These are phyloP conservation scores for Hymenoscyphus scutula DNA, from an alignment of 2,329 filamentous ascomycete species.

Conservation along the genomic window DNA sequence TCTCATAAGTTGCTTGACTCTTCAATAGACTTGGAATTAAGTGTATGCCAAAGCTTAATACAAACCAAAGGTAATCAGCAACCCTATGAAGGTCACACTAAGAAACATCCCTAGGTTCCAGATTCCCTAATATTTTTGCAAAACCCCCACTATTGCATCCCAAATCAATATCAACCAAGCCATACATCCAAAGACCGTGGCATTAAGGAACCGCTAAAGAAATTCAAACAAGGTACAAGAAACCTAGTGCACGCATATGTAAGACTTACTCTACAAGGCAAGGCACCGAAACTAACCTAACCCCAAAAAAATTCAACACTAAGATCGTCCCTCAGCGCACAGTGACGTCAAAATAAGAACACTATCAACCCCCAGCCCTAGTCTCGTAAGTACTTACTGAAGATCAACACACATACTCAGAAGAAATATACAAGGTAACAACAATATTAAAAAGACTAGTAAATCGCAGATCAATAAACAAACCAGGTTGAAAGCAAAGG, in stretches of 20 bases:
- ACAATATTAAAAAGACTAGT: no score
- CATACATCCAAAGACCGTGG: neutral
- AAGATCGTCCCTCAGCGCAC: neutral
- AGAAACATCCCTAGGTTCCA: no score
- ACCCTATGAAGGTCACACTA: no score
- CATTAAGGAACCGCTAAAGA: neutral
- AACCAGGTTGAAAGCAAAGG: neutral
- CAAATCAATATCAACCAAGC: neutral
- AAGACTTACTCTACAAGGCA: neutral
- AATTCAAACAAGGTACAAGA: neutral
- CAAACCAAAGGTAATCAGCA: no score
- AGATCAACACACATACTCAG: neutral
- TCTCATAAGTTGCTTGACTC: no score
- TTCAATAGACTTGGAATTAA: no score
- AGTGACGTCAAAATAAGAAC: neutral
- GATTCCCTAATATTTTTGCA: no score
- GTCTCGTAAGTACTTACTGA: no score
- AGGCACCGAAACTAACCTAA: slow-evolving; percentile 9
- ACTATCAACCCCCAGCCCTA: neutral
- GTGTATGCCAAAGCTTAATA: no score
- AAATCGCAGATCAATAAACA: neutral
- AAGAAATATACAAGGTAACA: no score
- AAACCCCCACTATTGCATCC: neutral
- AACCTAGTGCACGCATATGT: neutral
- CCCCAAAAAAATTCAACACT: slow-evolving; percentile 15